These are phyloP conservation scores for Graphiopsis chlorocephala DNA, from an alignment of 2,329 filamentous ascomycete genomes.

Conservation along the genomic window DNA sequence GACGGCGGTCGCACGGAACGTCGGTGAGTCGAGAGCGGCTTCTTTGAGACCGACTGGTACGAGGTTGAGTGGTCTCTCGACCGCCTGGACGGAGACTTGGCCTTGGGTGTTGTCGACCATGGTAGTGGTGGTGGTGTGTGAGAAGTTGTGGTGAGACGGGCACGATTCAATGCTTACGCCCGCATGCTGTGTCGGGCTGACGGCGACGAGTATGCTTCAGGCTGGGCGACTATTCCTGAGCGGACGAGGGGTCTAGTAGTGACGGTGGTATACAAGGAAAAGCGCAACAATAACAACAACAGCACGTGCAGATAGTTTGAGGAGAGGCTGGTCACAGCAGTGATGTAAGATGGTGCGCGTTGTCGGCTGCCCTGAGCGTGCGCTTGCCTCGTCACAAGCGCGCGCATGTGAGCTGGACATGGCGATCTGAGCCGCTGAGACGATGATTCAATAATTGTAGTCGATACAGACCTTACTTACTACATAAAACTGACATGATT, in stretches of 20 bases:
- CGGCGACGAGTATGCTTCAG: neutral
- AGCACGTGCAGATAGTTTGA: neutral
- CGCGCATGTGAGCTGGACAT: neutral
- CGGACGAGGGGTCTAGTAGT: neutral
- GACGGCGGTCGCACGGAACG: slow-evolving; percentile 80
- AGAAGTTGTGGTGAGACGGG: neutral
- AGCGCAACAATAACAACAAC: neutral
- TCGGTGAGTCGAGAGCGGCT: slow-evolving; percentile 92
- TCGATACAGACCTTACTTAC: neutral
- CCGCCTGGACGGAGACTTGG: slow-evolving; percentile 10
- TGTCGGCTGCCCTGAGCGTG: neutral
- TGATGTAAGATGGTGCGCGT: neutral
- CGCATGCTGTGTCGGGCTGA: neutral
- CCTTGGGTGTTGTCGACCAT: slow-evolving; percentile 5
- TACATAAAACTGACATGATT: too few species aligned
- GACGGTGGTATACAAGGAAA: neutral
- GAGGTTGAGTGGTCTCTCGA: slow-evolving; percentile 25
- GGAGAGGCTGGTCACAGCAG: neutral
- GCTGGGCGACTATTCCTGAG: neutral
- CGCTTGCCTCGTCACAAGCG: neutral
- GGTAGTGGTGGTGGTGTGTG: neutral
- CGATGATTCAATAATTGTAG: neutral
- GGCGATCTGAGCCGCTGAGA: neutral
- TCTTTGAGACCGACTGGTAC: slow-evolving; percentile 86
- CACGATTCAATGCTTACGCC: neutral